Percentiles rank a stretch among this genome's conserved stretches.
Conservation (phyloP, 1,139 yeast genomes). For the Meyerozyma elateridarum region DNA sequence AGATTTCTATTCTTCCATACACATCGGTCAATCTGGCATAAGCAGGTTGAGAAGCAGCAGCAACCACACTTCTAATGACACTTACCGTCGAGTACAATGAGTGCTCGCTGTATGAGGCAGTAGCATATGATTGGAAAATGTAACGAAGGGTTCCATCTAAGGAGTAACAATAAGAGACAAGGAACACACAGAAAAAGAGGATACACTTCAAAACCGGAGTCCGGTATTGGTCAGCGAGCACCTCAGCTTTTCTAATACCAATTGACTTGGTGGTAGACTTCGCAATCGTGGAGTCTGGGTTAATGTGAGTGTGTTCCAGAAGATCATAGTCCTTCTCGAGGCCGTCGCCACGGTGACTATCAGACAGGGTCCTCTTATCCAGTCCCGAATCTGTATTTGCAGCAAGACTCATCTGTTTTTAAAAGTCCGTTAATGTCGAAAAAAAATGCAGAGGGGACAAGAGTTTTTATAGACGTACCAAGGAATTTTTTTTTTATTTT, state of each 20-base stretch:
- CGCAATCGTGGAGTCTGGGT: conserved; percentile 1
- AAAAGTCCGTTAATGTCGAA: too few species aligned
- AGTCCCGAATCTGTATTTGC: conserved; percentile 1
- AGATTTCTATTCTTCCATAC: conserved; percentile 20
- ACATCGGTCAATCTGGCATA: conserved; percentile 20
- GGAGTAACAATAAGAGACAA: conserved; percentile 65
- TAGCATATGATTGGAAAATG: conserved; percentile 35
- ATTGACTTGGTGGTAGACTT: conserved; percentile 18
- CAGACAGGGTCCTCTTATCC: conserved; percentile 1
- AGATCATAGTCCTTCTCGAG: neutral
- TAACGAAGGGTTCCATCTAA: conserved; percentile 53
- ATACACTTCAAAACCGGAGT: conserved; percentile 21
- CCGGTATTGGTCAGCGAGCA: conserved; percentile 32
- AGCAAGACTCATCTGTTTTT: neutral
- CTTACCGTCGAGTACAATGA: conserved; percentile 18
- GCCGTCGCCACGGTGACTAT: neutral
- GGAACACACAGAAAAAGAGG: conserved; percentile 48
- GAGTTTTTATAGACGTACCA: neutral
- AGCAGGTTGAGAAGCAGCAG: conserved; percentile 20
- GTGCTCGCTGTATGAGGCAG: conserved; percentile 14
- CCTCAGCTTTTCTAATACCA: conserved; percentile 39
- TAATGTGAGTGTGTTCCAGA: neutral
- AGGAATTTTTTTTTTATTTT: neutral
- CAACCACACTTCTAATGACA: conserved; percentile 19
- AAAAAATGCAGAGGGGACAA: neutral